Conservation (phyloP, 2,329 filamentous ascomycete species). For the Neurospora sp. region DNA sequence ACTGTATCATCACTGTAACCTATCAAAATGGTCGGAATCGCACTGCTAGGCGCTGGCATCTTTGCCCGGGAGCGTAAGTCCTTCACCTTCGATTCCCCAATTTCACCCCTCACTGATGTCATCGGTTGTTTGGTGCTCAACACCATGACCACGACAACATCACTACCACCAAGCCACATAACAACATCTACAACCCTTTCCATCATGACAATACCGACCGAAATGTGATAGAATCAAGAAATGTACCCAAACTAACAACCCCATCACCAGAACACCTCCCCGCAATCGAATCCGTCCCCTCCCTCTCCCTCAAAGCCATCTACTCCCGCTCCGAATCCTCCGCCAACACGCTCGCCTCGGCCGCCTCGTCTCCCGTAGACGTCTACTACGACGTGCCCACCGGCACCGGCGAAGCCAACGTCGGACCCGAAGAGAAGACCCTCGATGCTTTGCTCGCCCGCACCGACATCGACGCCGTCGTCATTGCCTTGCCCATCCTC, state of each 20-base stretch:
- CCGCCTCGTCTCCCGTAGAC: slow-evolving; percentile 25
- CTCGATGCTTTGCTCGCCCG: slow-evolving; percentile 43
- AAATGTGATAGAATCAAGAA: not conserved
- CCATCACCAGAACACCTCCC: slow-evolving; percentile 29
- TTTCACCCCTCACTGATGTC: not conserved
- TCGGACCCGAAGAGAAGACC: slow-evolving; percentile 18
- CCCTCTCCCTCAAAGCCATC: slow-evolving; percentile 49
- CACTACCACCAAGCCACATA: not conserved
- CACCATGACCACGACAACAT: not conserved
- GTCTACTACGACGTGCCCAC: slow-evolving; percentile 49
- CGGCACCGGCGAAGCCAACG: slow-evolving; percentile 18
- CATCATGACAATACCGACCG: too few relatives aligned
- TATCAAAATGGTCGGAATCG: slow-evolving; percentile 21
- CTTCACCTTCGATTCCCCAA: not conserved
- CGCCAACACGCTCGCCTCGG: slow-evolving; percentile 33
- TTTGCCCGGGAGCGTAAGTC: slow-evolving; percentile 22
- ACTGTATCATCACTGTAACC: not conserved
- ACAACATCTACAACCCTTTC: too few relatives aligned
- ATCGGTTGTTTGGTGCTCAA: not conserved
- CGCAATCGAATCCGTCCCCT: slow-evolving; percentile 43
- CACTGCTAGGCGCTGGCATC: slow-evolving; percentile 26
- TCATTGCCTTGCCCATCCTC: slow-evolving; percentile 53
- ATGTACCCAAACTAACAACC: not conserved
- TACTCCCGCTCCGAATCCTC: slow-evolving; percentile 54
- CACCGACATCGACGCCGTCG: slow-evolving; percentile 43